Base-by-base conservation (phyloP, 768 basidiomycete species). In the Pulveroboletus sp. region DNA sequence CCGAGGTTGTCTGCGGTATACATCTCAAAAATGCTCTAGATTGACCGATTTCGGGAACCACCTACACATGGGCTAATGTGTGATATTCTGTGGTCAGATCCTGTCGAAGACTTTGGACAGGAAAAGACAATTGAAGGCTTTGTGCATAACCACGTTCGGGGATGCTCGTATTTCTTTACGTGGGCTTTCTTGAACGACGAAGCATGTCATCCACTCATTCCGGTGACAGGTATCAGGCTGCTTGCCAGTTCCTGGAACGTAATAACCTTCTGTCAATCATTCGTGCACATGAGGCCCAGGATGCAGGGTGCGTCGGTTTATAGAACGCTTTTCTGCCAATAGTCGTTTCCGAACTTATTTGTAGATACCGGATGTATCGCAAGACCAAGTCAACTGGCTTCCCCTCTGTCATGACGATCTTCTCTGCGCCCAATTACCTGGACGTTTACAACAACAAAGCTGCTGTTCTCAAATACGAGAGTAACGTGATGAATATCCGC, bases 351-450 rank as follows among this genome's bases (percentile, higher is more conserved):
- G 24, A 7, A 30, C 31, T 2, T 0, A 30, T 36, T 14, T 46
- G 2, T 56, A 93, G 91, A 11, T 96, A 95, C 67, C 90, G 94
- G 47, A 97, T 97, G 96, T 97, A 98, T 65, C 89, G 93, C 58
- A 99, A 99, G 72, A 97, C 95, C 5, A 92, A 93, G 71, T 89
- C 91, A 17, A 98, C 94, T 0, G 94, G 95, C 6, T 98, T 99
- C 76, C 95, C 96, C 15, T 95, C 93, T 14, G 94, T 99, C 51
- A 98, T 99, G 93, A 98, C 95, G n/a, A 93, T 99, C 62, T 99
- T 99, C 73, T 94, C 91, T 14, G 94, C 94, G 8, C 96, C 96
- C 37, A 94, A 97, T 67, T 97, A 97, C 65, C 85, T 98, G 50
- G 96, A 98, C 62, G 92, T 98, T 17, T 98, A 98, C 71, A 93